Conservation (phyloP, 2,329 filamentous ascomycete genomes). For the Dactylellina leptospora region DNA sequence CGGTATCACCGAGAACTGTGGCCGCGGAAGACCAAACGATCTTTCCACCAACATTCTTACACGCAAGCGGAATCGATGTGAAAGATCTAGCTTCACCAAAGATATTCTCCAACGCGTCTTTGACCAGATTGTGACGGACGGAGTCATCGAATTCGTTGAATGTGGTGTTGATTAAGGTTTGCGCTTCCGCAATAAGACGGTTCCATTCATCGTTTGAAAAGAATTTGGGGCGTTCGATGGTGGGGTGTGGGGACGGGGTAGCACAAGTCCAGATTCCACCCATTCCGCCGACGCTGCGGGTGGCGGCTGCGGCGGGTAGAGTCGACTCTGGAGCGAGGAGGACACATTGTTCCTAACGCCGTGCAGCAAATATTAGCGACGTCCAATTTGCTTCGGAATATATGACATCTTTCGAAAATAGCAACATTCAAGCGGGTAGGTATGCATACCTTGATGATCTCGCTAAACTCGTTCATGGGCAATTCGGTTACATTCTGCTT, state of each 20-base stretch:
- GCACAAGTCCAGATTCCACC: constrained; percentile 57
- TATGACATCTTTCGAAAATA: too few species aligned
- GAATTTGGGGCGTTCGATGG: constrained; percentile 52
- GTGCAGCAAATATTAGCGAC: too few species aligned
- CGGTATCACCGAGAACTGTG: constrained; percentile 50
- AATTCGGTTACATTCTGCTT: constrained; percentile 55
- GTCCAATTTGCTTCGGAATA: too few species aligned
- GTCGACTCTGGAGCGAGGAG: constrained; percentile 23
- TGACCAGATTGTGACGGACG: constrained; percentile 46
- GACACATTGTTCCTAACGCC: constrained; percentile 6
- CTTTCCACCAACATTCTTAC: constrained; percentile 41
- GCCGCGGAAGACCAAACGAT: constrained; percentile 55
- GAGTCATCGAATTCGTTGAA: constrained; percentile 35
- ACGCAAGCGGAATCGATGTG: constrained; percentile 54
- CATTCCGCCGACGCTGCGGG: constrained; percentile 57
- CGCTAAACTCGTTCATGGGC: constrained; percentile 27
- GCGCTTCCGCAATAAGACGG: constrained; percentile 3
- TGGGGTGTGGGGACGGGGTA: constrained; percentile 42
- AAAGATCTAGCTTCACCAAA: constrained; percentile 14
- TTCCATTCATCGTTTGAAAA: constrained; percentile 53
- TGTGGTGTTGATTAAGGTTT: constrained; percentile 42
- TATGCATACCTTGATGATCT: constrained; percentile 10
- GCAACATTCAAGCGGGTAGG: too few species aligned
- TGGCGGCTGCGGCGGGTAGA: constrained; percentile 52
- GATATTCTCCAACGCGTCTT: constrained; percentile 11